phyloP scores from a whole-genome alignment of 2,329 filamentous ascomycete genomes.

The Akanthomyces lecanii region DNA sequence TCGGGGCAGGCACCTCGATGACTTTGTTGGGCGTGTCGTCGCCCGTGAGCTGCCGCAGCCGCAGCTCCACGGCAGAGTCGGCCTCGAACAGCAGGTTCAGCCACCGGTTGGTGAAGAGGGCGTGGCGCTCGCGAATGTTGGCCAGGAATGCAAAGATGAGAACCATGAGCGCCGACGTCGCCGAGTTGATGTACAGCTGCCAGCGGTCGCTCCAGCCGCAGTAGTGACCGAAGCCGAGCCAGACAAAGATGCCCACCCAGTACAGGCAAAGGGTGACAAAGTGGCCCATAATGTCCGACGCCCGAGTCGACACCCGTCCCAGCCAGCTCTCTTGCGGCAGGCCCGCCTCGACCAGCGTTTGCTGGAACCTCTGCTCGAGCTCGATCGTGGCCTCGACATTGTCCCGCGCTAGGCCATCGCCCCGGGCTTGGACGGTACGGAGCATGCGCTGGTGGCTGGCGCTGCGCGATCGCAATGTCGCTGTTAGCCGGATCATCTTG shows the following conservation, averaged over 20 bases:
- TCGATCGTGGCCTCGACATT: conserved; percentile 20
- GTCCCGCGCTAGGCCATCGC: not conserved
- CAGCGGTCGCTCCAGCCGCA: conserved; percentile 31
- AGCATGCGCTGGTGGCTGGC: conserved; percentile 30
- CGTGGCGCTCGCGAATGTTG: conserved; percentile 36
- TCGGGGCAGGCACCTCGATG: conserved; percentile 30
- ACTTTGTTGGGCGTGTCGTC: conserved; percentile 31
- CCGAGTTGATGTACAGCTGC: conserved; percentile 42
- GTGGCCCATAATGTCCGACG: conserved; percentile 27
- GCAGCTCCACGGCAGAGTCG: conserved; percentile 32
- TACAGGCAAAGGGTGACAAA: conserved; percentile 30
- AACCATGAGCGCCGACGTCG: conserved; percentile 34
- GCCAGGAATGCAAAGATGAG: conserved; percentile 40
- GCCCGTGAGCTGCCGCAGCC: conserved; percentile 31
- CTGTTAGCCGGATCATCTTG: conserved; percentile 27
- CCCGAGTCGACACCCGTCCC: conserved; percentile 25
- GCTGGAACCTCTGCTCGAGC: conserved; percentile 20
- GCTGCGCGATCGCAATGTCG: conserved; percentile 30
- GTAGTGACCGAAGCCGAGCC: conserved; percentile 30
- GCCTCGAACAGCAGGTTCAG: conserved; percentile 31
- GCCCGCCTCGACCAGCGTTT: not conserved
- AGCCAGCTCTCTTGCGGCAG: conserved; percentile 28
- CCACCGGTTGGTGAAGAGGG: conserved; percentile 28
- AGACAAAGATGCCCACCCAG: conserved; percentile 33
- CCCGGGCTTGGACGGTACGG: conserved; percentile 20